These are phyloP conservation scores for Blastocystis sp. DNA, from an alignment of 352 stramenopile genomes.

Conservation along the genomic window DNA sequence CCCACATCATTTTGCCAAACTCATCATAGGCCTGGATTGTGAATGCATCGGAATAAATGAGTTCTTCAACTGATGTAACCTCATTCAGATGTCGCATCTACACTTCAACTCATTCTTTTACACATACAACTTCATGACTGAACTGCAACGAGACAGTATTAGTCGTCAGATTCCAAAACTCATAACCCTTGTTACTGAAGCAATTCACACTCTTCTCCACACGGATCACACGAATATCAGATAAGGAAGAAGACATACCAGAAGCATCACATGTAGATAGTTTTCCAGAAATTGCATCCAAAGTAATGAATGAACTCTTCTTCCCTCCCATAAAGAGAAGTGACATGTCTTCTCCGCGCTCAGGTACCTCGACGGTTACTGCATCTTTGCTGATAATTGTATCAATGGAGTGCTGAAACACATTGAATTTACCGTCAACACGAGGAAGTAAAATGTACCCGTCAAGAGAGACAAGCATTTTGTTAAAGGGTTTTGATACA, in stretches of 20 bases:
- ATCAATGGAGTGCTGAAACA: slow-evolving; percentile 49
- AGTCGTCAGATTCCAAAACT: slow-evolving; percentile 39
- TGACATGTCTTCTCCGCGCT: not conserved
- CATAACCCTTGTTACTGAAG: slow-evolving; percentile 19
- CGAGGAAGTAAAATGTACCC: slow-evolving; percentile 50
- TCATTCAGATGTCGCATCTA: slow-evolving; percentile 28
- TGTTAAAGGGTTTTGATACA: not conserved
- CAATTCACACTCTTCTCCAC: slow-evolving; percentile 35
- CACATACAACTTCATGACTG: not conserved
- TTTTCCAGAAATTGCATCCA: slow-evolving; percentile 19
- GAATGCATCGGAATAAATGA: slow-evolving; percentile 21
- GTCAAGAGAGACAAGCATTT: slow-evolving; percentile 34
- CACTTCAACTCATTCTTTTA: not conserved
- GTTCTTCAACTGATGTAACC: not conserved
- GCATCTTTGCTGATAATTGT: slow-evolving; percentile 40
- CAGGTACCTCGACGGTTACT: not conserved
- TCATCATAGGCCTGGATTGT: not conserved
- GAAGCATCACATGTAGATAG: not conserved
- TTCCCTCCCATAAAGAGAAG: slow-evolving; percentile 29
- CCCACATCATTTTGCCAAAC: not conserved
- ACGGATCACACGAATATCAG: slow-evolving; percentile 20
- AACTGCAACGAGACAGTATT: slow-evolving; percentile 29
- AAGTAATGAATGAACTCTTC: slow-evolving; percentile 25
- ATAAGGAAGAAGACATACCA: not conserved
- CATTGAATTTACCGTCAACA: slow-evolving; percentile 42